Base-by-base conservation (phyloP, 2,329 filamentous ascomycete genomes). In the Aspergillus eucalypticola region DNA sequence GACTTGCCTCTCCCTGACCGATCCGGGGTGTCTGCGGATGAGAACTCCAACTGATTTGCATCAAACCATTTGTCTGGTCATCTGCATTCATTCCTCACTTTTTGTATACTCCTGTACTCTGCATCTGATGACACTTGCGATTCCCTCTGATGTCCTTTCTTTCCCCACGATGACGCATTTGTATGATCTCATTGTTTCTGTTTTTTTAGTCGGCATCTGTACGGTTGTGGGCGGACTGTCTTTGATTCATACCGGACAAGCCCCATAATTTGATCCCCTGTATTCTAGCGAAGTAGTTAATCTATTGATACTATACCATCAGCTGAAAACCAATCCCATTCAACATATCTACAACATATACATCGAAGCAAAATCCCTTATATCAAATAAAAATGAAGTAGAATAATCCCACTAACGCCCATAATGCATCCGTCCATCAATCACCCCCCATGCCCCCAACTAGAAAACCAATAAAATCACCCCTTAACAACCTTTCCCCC, bases 1-100 rank as follows among this genome's bases (percentile, higher is more conserved):
- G 75, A 73, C 44, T 70, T 78, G 49, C 76, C 76, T 46, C 67
- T 76, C 54, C 71, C 69, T 10, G 71, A 73, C 38, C 57, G 57
- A 21, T 64, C 64, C 5, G 58, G 54, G 19, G 54, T 54, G 19
- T 70, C 67, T 2, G 19, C 56, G 7, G 64, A 32, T 29, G 15
- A 27, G n/a, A 13, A 17, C 17, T 29, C 25, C 15, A 11, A 32
- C 3, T 50, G 25, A 29, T 50, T 10, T 32, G 27, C 25, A 17
- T 29, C n/a, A 15, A 35, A 13, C 32, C 32, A 35, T 15, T 35
- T 35, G 32, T 35, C 2, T 35, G 11, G 5, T 5, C 32, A 35
- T 35, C 35, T 27, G 11, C 53, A 23, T 11, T 55, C 53, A 21
- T 55, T 23, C 11, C 5, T n/a, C 53, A 32, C n/a, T 35, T 25